These are phyloP conservation scores for Calophaca sinica DNA, from an alignment of 306 rosid species.

Conservation along the genomic window DNA sequence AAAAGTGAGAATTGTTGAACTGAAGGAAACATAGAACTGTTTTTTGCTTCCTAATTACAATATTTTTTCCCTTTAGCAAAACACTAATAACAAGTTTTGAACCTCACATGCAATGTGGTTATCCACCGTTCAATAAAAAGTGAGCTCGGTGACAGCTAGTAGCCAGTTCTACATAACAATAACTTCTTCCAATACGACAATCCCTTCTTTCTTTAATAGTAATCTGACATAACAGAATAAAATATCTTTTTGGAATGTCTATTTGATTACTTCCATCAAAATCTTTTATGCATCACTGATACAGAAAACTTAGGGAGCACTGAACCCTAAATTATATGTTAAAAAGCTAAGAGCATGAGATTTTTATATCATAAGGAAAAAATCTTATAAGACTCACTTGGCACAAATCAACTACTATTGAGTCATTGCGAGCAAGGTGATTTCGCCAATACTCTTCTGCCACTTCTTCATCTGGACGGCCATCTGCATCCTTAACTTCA, in stretches of 20 bases:
- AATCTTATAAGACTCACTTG: slow-evolving; percentile 58
- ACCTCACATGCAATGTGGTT: slow-evolving; percentile 27
- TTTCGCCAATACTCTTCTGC: slow-evolving; percentile 89
- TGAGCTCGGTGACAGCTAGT: slow-evolving; percentile 29
- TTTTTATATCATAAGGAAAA: slow-evolving; percentile 25
- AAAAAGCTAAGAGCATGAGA: not conserved
- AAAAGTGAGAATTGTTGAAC: slow-evolving; percentile 17
- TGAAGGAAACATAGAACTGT: slow-evolving; percentile 10
- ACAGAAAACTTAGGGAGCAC: not conserved
- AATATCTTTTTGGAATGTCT: not conserved
- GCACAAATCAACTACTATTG: slow-evolving; percentile 77
- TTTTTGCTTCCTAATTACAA: slow-evolving; percentile 21
- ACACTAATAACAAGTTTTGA: slow-evolving; percentile 3
- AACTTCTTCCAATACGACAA: slow-evolving; percentile 27
- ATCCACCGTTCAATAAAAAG: slow-evolving; percentile 35
- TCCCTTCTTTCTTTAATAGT: slow-evolving; percentile 17
- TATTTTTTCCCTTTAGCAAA: slow-evolving; percentile 12
- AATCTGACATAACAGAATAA: slow-evolving; percentile 32
- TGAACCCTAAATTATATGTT: slow-evolving; percentile 5
- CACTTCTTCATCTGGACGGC: slow-evolving; percentile 75
- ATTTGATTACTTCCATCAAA: slow-evolving; percentile 34
- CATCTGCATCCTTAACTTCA: slow-evolving; percentile 81
- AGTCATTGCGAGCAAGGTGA: slow-evolving; percentile 87
- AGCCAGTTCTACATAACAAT: slow-evolving; percentile 22
- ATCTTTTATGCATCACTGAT: not conserved